phyloP scores from a whole-genome alignment of 2,329 filamentous ascomycete genomes.

The Teratosphaeria gauchensis region DNA sequence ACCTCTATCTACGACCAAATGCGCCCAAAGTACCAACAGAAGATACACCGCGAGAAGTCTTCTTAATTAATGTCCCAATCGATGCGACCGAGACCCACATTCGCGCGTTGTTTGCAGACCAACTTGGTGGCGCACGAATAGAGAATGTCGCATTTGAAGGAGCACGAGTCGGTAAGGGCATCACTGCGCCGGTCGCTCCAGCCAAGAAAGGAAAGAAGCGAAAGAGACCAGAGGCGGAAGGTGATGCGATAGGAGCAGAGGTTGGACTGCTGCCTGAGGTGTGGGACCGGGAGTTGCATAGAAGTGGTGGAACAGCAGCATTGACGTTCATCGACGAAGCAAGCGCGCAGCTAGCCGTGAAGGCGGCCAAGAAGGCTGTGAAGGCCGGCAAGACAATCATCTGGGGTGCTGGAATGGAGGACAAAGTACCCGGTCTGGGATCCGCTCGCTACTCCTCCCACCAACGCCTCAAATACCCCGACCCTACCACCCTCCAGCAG shows the following conservation, averaged over 20 bases:
- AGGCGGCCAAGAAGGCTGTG: constrained; percentile 55
- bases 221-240: constrained; percentile 39
- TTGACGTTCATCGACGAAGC: constrained; percentile 75
- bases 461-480: constrained; percentile 61
- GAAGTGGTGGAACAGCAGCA: constrained; percentile 69
- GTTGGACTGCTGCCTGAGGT: constrained; percentile 46
- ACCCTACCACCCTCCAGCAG: constrained; percentile 55
- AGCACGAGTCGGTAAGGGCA: constrained; percentile 38
- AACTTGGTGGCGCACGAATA: constrained; percentile 69
- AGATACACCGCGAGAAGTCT: constrained; percentile 70
- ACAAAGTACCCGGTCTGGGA: constrained; percentile 50
- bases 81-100: constrained; percentile 74
- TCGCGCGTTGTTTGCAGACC: constrained; percentile 60
- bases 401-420: constrained; percentile 57
- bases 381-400: constrained; percentile 50
- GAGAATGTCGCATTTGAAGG: constrained; percentile 68
- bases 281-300: constrained; percentile 51
- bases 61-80: constrained; percentile 79
- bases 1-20: constrained; percentile 79
- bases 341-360: constrained; percentile 66
- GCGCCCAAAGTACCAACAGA: constrained; percentile 65
- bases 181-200: constrained; percentile 25
- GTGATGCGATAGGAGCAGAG: constrained; percentile 40
- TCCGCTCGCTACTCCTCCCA: constrained; percentile 48
- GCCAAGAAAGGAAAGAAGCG: constrained; percentile 42